Percentiles rank a stretch among this genome's conserved stretches.
Evolutionary conservation across 176 grass and related monocot species (phyloP).

Genomic region (Guadua angustifolia): DNA sequence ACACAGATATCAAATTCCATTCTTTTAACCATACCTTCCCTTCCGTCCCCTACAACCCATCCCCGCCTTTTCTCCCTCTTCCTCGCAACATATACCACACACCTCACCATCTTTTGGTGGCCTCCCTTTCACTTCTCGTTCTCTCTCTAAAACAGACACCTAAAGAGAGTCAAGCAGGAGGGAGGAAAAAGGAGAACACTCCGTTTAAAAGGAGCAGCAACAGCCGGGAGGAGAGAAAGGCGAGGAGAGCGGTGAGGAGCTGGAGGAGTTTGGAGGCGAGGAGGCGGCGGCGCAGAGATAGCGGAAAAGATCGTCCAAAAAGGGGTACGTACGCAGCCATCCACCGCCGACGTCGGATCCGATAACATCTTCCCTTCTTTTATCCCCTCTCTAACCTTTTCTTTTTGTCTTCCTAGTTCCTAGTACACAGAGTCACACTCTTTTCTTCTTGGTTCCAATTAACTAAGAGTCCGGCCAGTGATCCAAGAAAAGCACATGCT

Average conservation of each 20-base stretch:
- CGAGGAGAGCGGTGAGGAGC: constrained; percentile 13
- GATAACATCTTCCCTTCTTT: constrained; percentile 41
- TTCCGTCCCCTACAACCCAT: constrained; percentile 7
- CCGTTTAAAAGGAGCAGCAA: constrained; percentile 29
- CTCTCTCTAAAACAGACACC: constrained; percentile 36
- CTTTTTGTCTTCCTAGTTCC: neutral
- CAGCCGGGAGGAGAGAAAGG: constrained; percentile 36
- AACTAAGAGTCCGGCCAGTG: constrained; percentile 46
- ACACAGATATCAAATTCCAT: constrained; percentile 51
- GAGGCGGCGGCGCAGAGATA: constrained; percentile 39
- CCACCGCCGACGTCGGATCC: constrained; percentile 51
- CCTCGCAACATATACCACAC: constrained; percentile 55
- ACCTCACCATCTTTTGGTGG: constrained; percentile 67
- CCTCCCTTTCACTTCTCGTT: constrained; percentile 8
- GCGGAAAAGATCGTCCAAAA: constrained; percentile 45
- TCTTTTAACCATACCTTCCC: constrained; percentile 15
- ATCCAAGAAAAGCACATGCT: constrained; percentile 61
- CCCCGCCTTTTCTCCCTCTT: constrained; percentile 39
- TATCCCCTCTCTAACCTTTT: neutral
- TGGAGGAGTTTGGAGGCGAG: constrained; percentile 16
- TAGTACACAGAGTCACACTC: constrained; percentile 15
- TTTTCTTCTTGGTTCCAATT: constrained; percentile 53
- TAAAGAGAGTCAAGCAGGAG: constrained; percentile 10
- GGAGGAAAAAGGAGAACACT: neutral
- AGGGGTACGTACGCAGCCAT: constrained; percentile 50